A percentile compares a stretch with the other conserved stretches of the same genome.
These are phyloP conservation scores for Dioscorea dumetorum DNA, from an alignment of 106 monocot species.

Conservation along the genomic window DNA sequence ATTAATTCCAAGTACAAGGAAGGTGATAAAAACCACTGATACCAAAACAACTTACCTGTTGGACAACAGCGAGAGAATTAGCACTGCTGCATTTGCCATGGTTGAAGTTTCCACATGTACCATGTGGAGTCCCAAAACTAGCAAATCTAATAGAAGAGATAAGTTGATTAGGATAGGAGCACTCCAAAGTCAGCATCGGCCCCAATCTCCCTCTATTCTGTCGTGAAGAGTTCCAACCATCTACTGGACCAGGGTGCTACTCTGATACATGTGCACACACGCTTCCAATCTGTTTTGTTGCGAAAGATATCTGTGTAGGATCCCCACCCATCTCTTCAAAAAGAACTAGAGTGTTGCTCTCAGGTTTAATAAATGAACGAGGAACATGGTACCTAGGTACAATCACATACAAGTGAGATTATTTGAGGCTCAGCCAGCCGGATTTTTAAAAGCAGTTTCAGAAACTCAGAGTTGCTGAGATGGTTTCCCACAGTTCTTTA, in stretches of 20 bases:
- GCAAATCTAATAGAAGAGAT: slow-evolving; percentile 86
- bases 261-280: slow-evolving; percentile 83
- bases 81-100: slow-evolving; percentile 70
- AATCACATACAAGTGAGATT: neutral
- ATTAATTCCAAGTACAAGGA: neutral
- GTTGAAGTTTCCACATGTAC: slow-evolving; percentile 61
- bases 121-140: slow-evolving; percentile 82
- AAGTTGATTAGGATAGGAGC: slow-evolving; percentile 47
- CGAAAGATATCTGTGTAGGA: slow-evolving; percentile 66
- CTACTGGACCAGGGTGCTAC: slow-evolving; percentile 50
- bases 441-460: neutral
- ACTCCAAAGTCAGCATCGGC: slow-evolving; percentile 51
- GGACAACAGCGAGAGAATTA: slow-evolving; percentile 41
- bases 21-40: neutral
- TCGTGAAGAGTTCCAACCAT: slow-evolving; percentile 15
- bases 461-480: slow-evolving; percentile 66
- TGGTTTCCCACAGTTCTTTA: slow-evolving; percentile 74
- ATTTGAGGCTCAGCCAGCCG: too few species aligned
- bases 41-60: slow-evolving; percentile 33
- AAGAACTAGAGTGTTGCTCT: slow-evolving; percentile 57
- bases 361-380: slow-evolving; percentile 55
- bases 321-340: slow-evolving; percentile 93
- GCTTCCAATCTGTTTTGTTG: slow-evolving; percentile 38
- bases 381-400: slow-evolving; percentile 80
- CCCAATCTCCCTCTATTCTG: slow-evolving; percentile 6